Evolutionary conservation across 345 rosid species (phyloP).

Genomic region (Aethionema arabicum): DNA sequence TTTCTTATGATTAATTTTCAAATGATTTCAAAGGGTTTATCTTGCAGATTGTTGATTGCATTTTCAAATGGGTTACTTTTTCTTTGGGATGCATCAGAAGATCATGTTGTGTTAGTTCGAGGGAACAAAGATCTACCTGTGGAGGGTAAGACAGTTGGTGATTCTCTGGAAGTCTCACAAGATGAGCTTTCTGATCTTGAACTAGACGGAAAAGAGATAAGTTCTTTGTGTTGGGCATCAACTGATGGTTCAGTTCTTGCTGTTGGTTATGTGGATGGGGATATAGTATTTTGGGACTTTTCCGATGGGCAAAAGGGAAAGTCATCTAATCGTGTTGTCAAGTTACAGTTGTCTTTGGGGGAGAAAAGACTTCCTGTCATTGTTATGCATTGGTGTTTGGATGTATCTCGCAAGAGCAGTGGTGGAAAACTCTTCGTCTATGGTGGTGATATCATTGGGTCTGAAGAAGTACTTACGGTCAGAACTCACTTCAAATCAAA

Average conservation of each 20-base stretch:
- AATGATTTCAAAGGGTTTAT: slow-evolving; percentile 26
- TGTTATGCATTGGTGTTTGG: slow-evolving; percentile 62
- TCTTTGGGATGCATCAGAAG: slow-evolving; percentile 87
- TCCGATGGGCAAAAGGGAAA: slow-evolving; percentile 45
- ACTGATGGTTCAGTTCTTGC: slow-evolving; percentile 77
- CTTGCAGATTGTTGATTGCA: slow-evolving; percentile 77
- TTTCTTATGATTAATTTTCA: slow-evolving; percentile 8
- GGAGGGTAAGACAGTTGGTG: slow-evolving; percentile 44
- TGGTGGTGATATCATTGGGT: slow-evolving; percentile 86
- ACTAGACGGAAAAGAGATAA: slow-evolving; percentile 69
- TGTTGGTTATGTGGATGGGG: slow-evolving; percentile 89
- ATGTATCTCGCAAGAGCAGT: slow-evolving; percentile 44
- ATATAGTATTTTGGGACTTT: slow-evolving; percentile 75
- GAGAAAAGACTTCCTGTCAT: slow-evolving; percentile 79
- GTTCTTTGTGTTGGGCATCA: slow-evolving; percentile 88
- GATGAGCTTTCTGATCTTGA: slow-evolving; percentile 44
- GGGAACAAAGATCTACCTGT: slow-evolving; percentile 67
- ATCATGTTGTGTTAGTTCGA: slow-evolving; percentile 50
- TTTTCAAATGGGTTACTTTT: slow-evolving; percentile 67
- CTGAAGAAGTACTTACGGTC: slow-evolving; percentile 81
- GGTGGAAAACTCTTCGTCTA: slow-evolving; percentile 73
- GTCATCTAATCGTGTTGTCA: slow-evolving; percentile 52
- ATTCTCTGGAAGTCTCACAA: slow-evolving; percentile 37
- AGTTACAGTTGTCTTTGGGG: slow-evolving; percentile 67
- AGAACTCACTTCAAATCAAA: slow-evolving; percentile 30